Conservation (phyloP, 352 stramenopile genomes). For the Plasmopara muralis region DNA sequence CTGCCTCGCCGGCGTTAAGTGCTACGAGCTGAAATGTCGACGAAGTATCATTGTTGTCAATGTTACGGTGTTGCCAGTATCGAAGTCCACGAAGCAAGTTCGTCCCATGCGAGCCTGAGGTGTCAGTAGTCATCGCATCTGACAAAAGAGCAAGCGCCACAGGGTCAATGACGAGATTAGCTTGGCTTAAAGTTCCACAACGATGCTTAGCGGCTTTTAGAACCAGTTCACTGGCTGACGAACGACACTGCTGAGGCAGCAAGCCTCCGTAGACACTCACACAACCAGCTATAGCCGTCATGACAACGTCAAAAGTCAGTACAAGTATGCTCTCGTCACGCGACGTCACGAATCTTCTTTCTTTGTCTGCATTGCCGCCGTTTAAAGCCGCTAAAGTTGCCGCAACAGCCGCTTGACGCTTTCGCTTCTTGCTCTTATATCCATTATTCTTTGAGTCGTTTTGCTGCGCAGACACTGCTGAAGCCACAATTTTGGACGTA, state of each 20-base stretch:
- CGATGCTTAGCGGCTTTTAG: slow-evolving; percentile 33
- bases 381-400: slow-evolving; percentile 34
- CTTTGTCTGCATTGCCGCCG: slow-evolving; percentile 9
- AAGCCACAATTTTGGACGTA: slow-evolving; percentile 9
- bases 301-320: slow-evolving; percentile 39
- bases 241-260: slow-evolving; percentile 37
- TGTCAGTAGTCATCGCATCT: slow-evolving; percentile 46
- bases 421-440: slow-evolving; percentile 80
- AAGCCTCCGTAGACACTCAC: slow-evolving; percentile 58
- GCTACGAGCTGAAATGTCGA: slow-evolving; percentile 41
- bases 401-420: slow-evolving; percentile 56
- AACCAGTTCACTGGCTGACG: slow-evolving; percentile 36
- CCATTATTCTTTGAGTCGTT: slow-evolving; percentile 17
- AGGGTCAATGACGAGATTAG: slow-evolving; percentile 22
- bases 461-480: slow-evolving; percentile 14
- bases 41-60: slow-evolving; percentile 19
- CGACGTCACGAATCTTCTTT: slow-evolving; percentile 47
- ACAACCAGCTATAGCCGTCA: slow-evolving; percentile 47
- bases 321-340: slow-evolving; percentile 37
- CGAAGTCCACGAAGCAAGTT: slow-evolving; percentile 52
- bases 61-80: slow-evolving; percentile 39
- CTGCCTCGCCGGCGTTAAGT: slow-evolving; percentile 53
- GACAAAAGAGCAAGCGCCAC: slow-evolving; percentile 51
- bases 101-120: slow-evolving; percentile 39
- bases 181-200: slow-evolving; percentile 16